A percentile compares a stretch with the other conserved stretches of the same genome.
These are phyloP conservation scores for Candida tibetensis DNA, from an alignment of 805 yeast genomes.

Conservation along the genomic window DNA sequence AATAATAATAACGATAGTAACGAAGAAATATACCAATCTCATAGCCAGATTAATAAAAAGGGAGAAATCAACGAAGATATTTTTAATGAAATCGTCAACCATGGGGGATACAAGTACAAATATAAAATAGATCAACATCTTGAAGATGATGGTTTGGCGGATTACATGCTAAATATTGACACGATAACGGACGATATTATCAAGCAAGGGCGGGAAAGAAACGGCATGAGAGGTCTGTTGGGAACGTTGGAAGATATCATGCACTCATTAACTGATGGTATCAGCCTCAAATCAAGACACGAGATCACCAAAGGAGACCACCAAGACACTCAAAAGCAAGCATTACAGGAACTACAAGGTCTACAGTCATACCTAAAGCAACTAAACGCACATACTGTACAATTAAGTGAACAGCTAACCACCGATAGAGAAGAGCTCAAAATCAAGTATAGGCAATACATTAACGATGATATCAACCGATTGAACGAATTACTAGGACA, in stretches of 20 bases:
- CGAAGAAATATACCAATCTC: neutral
- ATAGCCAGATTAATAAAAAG: neutral
- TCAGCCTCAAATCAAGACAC: neutral
- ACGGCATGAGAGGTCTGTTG: conserved; percentile 2
- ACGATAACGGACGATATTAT: conserved; percentile 16
- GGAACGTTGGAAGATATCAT: conserved; percentile 6
- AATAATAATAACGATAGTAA: neutral
- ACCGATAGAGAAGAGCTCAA: conserved; percentile 16
- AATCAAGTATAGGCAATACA: conserved; percentile 21
- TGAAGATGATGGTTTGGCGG: conserved; percentile 26
- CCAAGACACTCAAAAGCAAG: conserved; percentile 1
- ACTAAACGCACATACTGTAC: conserved; percentile 17
- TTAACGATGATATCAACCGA: conserved; percentile 25
- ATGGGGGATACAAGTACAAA: conserved; percentile 21
- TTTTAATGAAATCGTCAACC: conserved; percentile 14
- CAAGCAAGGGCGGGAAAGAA: conserved; percentile 1
- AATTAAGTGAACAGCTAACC: conserved; percentile 18
- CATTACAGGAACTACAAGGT: conserved; percentile 12
- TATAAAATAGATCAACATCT: conserved; percentile 5
- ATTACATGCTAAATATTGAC: conserved; percentile 30
- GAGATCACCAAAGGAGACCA: neutral
- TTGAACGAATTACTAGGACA: conserved; percentile 26
- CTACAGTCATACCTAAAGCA: conserved; percentile 18
- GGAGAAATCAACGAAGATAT: conserved; percentile 9
- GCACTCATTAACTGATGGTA: conserved; percentile 2